Percentiles rank a stretch among this genome's conserved stretches.
These are phyloP conservation scores for Mycosphaerelloides madeirae DNA, from an alignment of 2,329 filamentous ascomycete genomes.

Conservation along the genomic window DNA sequence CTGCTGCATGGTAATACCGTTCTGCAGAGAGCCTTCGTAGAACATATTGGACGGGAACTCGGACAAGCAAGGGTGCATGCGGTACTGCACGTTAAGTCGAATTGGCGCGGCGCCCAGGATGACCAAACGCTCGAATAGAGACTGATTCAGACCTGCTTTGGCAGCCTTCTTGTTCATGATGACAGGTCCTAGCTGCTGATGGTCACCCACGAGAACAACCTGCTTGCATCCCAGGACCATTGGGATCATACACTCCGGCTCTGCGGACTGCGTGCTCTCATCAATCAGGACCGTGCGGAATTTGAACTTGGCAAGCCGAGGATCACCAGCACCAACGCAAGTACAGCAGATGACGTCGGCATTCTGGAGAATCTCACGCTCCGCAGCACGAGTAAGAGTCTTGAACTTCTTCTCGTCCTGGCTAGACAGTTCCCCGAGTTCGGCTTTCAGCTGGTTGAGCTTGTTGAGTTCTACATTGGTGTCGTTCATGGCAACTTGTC, in stretches of 20 bases:
- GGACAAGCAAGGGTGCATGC: conserved; percentile 96
- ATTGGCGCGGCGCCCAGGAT: conserved; percentile 87
- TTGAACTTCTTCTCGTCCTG: conserved; percentile 99
- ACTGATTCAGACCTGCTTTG: conserved; percentile 95
- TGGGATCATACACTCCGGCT: conserved; percentile 98
- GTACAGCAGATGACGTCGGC: conserved; percentile 99
- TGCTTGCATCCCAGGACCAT: conserved; percentile 97
- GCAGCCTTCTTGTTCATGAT: conserved; percentile 99
- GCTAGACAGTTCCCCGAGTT: conserved; percentile 84
- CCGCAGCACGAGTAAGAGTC: conserved; percentile 85
- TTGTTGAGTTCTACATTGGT: conserved; percentile 91
- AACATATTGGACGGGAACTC: conserved; percentile 99
- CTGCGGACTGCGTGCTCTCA: conserved; percentile 95
- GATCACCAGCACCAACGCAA: conserved; percentile 94
- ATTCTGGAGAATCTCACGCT: conserved; percentile 89
- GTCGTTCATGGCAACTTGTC: conserved; percentile 94
- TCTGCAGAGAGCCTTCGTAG: conserved; percentile 94
- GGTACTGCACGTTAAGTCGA: conserved; percentile 92
- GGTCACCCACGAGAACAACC: conserved; percentile 95
- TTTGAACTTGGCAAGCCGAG: conserved; percentile 92
- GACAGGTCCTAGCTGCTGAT: conserved; percentile 94
- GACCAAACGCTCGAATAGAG: conserved; percentile 94
- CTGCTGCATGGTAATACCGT: conserved; percentile 86
- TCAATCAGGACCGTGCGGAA: conserved; percentile 98
- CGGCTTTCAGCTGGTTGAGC: conserved; percentile 85